phyloP scores from a whole-genome alignment of 1,284 basidiomycete species.

The Phellopilus nigrolimitatus region DNA sequence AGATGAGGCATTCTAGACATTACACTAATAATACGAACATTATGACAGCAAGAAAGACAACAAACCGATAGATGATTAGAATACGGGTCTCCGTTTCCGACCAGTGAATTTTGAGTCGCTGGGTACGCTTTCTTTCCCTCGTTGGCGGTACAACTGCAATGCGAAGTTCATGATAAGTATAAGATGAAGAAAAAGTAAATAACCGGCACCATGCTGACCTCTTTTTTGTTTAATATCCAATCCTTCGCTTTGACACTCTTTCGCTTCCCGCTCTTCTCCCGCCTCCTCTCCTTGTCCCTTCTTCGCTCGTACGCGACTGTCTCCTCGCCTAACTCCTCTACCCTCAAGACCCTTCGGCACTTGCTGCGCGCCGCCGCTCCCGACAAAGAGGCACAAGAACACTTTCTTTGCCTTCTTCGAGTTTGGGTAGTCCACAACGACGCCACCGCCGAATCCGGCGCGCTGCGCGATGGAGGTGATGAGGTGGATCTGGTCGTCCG shows the following conservation, averaged over 20 bases:
- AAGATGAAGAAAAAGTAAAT: background rate
- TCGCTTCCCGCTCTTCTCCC: constrained; percentile 55
- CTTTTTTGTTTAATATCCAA: constrained; percentile 84
- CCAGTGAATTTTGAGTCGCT: constrained; percentile 80
- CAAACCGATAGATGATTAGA: constrained; percentile 37
- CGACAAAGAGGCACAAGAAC: constrained; percentile 86
- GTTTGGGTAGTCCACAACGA: constrained; percentile 97
- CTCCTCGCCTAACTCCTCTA: constrained; percentile 42
- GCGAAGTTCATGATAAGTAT: background rate
- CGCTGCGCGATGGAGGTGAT: constrained; percentile 92
- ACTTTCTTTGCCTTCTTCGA: constrained; percentile 92
- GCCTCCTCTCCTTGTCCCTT: constrained; percentile 53
- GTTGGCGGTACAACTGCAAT: constrained; percentile 67
- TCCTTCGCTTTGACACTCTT: constrained; percentile 65
- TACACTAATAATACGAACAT: constrained; percentile 4
- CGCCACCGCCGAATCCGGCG: constrained; percentile 94
- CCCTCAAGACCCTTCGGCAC: constrained; percentile 73
- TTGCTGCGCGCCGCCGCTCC: constrained; percentile 61
- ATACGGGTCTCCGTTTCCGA: constrained; percentile 63
- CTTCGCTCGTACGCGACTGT: constrained; percentile 65
- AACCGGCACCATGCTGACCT: constrained; percentile 39
- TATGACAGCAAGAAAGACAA: constrained; percentile 9
- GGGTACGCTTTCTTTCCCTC: constrained; percentile 77
- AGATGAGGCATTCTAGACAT: constrained; percentile 6
- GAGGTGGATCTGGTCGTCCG: constrained; percentile 92